phyloP scores from a whole-genome alignment of 1,284 basidiomycete species.

The Sanguinoderma infundibulare region DNA sequence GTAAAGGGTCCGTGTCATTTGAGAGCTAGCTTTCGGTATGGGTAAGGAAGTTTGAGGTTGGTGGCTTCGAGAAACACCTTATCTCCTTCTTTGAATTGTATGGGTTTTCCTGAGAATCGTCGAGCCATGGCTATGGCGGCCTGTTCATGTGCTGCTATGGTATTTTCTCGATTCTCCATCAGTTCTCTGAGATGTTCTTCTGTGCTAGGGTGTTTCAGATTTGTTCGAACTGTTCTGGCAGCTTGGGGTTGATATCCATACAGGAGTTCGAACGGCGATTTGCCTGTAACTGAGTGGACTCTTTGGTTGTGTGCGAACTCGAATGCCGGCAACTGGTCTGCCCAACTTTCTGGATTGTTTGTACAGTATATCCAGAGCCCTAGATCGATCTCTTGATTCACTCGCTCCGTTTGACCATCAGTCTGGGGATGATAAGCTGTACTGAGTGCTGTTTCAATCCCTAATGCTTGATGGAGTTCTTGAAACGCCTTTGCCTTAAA shows the following conservation, averaged over 20 bases:
- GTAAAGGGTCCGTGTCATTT: constrained; percentile 6
- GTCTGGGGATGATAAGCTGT: constrained; percentile 39
- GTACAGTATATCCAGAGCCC: constrained; percentile 23
- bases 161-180: background rate
- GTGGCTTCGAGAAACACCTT: constrained; percentile 6
- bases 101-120: background rate
- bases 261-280: background rate
- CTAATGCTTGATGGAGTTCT: no score
- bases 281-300: background rate
- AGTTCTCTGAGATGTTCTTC: background rate
- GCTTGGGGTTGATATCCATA: background rate
- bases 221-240: background rate
- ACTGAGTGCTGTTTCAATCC: no score
- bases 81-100: constrained; percentile 5
- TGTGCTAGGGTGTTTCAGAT: background rate
- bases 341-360: constrained; percentile 29
- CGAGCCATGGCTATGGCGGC: background rate
- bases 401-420: constrained; percentile 38
- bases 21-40: background rate
- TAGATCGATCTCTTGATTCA: constrained; percentile 36
- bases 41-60: constrained; percentile 4
- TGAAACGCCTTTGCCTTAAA: no score
- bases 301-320: background rate
- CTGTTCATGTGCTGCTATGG: background rate
- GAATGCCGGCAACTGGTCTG: background rate